Evolutionary conservation across 1,139 yeast genomes (phyloP).

Genomic region (Kurtzmaniella natalensis): DNA sequence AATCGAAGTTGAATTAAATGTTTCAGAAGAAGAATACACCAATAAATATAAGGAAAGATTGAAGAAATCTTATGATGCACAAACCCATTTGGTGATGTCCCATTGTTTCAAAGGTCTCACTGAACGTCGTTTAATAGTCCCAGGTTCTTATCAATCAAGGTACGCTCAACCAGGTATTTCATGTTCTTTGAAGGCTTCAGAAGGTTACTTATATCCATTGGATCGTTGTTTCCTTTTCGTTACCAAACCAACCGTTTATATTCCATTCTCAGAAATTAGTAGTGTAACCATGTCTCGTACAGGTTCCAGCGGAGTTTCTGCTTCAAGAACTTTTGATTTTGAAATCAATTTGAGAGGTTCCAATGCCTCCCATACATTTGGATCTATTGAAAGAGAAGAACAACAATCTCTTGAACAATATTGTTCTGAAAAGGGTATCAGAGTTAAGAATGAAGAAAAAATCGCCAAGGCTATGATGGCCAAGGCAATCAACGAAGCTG

Average conservation of each 20-base stretch:
- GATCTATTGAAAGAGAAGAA: slow-evolving; percentile 87
- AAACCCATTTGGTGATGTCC: slow-evolving; percentile 81
- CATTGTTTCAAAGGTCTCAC: slow-evolving; percentile 89
- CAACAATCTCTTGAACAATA: slow-evolving; percentile 74
- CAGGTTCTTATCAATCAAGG: slow-evolving; percentile 78
- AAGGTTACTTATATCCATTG: slow-evolving; percentile 86
- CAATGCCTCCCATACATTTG: slow-evolving; percentile 74
- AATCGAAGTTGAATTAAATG: slow-evolving; percentile 82
- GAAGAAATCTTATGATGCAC: slow-evolving; percentile 73
- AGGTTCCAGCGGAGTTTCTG: slow-evolving; percentile 70
- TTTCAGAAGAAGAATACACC: slow-evolving; percentile 79
- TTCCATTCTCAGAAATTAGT: slow-evolving; percentile 79
- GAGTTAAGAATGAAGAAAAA: slow-evolving; percentile 84
- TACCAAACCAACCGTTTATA: slow-evolving; percentile 90
- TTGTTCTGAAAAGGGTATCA: slow-evolving; percentile 71
- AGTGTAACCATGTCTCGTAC: slow-evolving; percentile 83
- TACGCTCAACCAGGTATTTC: slow-evolving; percentile 79
- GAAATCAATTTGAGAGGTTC: slow-evolving; percentile 69
- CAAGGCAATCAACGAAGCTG: slow-evolving; percentile 68
- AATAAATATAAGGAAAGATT: slow-evolving; percentile 72
- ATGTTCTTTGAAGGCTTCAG: slow-evolving; percentile 92
- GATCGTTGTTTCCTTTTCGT: slow-evolving; percentile 89
- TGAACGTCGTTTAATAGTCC: slow-evolving; percentile 78
- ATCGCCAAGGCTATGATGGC: slow-evolving; percentile 80
- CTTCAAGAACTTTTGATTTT: slow-evolving; percentile 89